Base-by-base conservation (phyloP, 805 yeast genomes). In the Saturnispora besseyi region DNA sequence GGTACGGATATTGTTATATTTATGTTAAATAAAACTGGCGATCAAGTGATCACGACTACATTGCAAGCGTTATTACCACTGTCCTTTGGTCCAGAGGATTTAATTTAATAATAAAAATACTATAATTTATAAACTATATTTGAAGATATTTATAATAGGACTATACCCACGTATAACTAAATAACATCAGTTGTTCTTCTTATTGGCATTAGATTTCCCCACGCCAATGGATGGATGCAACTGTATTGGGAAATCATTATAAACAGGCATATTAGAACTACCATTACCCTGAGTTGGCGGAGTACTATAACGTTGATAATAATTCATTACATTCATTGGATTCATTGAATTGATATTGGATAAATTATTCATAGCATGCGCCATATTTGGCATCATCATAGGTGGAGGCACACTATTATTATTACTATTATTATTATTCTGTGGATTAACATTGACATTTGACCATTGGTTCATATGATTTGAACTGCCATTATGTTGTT, bases 1-100 rank as follows among this genome's bases (percentile, higher is more conserved):
- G 77, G 81, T 0, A 70, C 74, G 18, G 51, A 55, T 18, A 29
- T 79, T 28, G 84, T 86, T 0, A 66, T 91, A 2, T 78, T 75
- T 62, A 83, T 91, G 93, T 84, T 81, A 61, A 75, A 78, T 44
- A 63, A 61, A 1, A 75, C 75, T 49, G 87, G 84, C 0, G 60
- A 70, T 5, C 59, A 63, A 53, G 70, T 64, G 55, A 64, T 72
- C 37, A 65, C 71, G 56, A 72, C 71, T 63, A 70, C 78, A 3
- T 63, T 87, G 45, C 72, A 69, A 10, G 85, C 87, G 55, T 69
- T 90, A 53, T 69, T 90, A 45, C 98, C 98, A 0, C 63, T 77
- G 60, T 82, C 93, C 58, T 91, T 90, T 66, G 96, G 96, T 0
- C 96, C 96, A 1, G 89, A 77, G 13, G 76, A 79, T 58, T 65